Evolutionary conservation across 179 eudicot genomes (phyloP).

Genomic region (Amaranthus tricolor): DNA sequence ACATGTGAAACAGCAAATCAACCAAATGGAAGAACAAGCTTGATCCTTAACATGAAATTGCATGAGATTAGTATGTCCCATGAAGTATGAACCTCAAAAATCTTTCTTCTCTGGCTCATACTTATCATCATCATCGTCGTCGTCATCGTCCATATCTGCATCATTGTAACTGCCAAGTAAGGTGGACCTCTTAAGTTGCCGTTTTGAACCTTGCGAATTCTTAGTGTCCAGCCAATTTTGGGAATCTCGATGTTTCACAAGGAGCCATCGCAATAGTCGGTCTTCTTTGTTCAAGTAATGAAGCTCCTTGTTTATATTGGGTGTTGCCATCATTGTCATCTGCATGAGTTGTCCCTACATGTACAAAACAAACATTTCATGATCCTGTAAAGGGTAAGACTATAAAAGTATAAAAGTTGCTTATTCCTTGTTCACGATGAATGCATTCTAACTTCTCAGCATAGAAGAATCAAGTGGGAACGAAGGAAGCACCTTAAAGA

Average conservation of each 20-base stretch:
- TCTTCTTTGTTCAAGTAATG: slow-evolving; percentile 94
- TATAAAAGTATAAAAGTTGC: background rate
- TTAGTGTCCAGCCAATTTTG: slow-evolving; percentile 36
- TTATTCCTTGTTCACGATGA: background rate
- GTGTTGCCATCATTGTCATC: slow-evolving; percentile 97
- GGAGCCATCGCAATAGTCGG: slow-evolving; percentile 80
- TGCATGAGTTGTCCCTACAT: slow-evolving; percentile 77
- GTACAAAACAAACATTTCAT: background rate
- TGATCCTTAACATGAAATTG: background rate
- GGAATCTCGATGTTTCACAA: slow-evolving; percentile 70
- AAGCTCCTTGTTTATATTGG: slow-evolving; percentile 81
- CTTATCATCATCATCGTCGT: slow-evolving; percentile 34
- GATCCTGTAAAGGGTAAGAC: background rate
- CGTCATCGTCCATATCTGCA: slow-evolving; percentile 36
- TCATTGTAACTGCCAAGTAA: slow-evolving; percentile 25
- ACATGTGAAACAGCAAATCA: background rate
- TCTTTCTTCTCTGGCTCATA: slow-evolving; percentile 17
- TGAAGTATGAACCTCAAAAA: slow-evolving; percentile 4
- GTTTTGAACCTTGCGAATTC: slow-evolving; percentile 31
- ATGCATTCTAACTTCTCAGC: background rate
- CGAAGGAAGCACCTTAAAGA: too few relatives aligned
- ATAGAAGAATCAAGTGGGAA: background rate
- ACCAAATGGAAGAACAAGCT: background rate
- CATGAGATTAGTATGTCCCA: background rate
- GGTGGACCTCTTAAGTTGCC: slow-evolving; percentile 30